Evolutionary conservation across 2,329 filamentous ascomycete species (phyloP).

Genomic region (Aureobasidium sp.): DNA sequence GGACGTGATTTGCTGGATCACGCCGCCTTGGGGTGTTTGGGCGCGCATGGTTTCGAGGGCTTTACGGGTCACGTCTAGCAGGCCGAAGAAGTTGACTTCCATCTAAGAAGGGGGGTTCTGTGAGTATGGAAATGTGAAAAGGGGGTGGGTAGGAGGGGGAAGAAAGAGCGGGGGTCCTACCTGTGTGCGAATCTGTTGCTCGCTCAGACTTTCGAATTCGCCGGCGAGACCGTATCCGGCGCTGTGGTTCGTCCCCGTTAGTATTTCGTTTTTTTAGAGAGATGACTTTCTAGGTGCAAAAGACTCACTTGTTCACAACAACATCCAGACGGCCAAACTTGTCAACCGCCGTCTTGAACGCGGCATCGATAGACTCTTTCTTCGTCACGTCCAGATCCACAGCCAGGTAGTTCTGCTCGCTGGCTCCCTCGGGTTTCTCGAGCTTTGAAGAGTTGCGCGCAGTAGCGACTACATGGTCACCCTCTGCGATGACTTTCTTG

Average conservation of each 20-base stretch:
- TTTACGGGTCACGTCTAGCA: constrained; percentile 46
- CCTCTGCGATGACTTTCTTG: constrained; percentile 36
- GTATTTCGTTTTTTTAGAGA: too few relatives aligned
- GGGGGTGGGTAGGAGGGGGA: background rate
- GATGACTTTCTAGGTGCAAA: too few relatives aligned
- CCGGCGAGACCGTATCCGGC: constrained; percentile 52
- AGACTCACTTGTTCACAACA: constrained; percentile 48
- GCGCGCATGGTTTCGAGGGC: constrained; percentile 41
- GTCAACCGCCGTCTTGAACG: constrained; percentile 39
- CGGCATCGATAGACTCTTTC: constrained; percentile 37
- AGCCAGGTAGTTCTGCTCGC: constrained; percentile 43
- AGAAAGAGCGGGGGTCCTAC: background rate
- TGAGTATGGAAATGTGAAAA: too few relatives aligned
- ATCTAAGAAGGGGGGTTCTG: constrained; percentile 37
- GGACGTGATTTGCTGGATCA: constrained; percentile 50
- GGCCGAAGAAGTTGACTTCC: constrained; percentile 55
- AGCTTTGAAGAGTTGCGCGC: constrained; percentile 41
- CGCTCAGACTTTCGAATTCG: constrained; percentile 46
- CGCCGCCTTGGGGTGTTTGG: constrained; percentile 42
- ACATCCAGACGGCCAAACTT: constrained; percentile 53
- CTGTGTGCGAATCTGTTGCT: constrained; percentile 40
- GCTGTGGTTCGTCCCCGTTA: background rate
- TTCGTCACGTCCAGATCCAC: constrained; percentile 48
- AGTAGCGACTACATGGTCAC: constrained; percentile 41
- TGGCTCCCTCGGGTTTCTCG: constrained; percentile 32